phyloP scores from a whole-genome alignment of 257 asterid species.

The Petunia axillaris region DNA sequence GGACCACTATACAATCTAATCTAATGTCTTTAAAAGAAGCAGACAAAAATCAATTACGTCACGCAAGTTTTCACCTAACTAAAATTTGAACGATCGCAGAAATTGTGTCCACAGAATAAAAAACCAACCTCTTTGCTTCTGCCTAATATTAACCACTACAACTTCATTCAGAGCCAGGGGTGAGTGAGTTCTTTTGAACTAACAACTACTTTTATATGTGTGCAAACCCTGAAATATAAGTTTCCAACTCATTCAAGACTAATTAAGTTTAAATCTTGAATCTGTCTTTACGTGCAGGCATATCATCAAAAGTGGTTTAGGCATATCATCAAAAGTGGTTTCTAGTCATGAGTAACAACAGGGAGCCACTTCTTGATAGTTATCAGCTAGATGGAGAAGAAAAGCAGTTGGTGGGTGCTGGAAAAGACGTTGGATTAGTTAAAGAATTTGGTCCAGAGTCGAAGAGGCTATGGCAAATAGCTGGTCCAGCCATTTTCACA shows the following conservation, averaged over 20 bases:
- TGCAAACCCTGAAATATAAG: background rate
- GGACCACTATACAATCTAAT: too few relatives aligned
- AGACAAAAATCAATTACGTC: background rate
- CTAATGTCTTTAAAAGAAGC: background rate
- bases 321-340: too few relatives aligned
- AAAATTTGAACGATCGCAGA: background rate
- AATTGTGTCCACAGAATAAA: background rate
- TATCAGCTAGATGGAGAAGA: background rate
- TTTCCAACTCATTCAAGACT: background rate
- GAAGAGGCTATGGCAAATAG: constrained; percentile 63
- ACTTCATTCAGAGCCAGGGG: background rate
- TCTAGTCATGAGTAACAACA: constrained; percentile 11
- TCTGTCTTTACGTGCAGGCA: background rate
- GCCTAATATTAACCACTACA: background rate
- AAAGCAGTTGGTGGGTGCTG: background rate
- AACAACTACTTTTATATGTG: background rate
- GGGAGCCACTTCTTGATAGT: constrained; percentile 26
- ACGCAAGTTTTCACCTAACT: background rate
- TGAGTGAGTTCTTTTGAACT: background rate
- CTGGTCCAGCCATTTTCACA: constrained; percentile 77
- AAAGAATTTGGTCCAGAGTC: constrained; percentile 48
- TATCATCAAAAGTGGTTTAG: too few relatives aligned
- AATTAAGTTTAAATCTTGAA: background rate
- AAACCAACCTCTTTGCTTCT: too few relatives aligned
- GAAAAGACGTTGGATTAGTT: background rate